Evolutionary conservation across 2,329 filamentous ascomycete genomes (phyloP), one percentile per base, ranked within the genome.

Genomic region (Daldinia sp.): DNA sequence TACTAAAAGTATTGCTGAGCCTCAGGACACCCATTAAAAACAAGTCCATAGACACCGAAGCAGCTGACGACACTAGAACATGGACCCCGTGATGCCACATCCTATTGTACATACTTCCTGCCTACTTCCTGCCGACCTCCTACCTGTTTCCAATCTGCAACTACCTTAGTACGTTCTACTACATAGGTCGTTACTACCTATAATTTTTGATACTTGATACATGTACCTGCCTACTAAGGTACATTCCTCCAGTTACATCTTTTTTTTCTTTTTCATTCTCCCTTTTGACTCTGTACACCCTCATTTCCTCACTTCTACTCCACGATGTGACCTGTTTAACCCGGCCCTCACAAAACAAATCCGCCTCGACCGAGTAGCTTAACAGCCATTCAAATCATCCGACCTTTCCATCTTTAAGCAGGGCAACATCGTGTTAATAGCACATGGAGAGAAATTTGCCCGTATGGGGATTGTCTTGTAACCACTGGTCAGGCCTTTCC

Each of bases 251-350:
- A n/a, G n/a, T 43, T 23, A 10, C 11, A 25, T 23, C 8, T 11
- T 43, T n/a, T 43, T 5, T 11, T 10, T 25, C 11, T 43, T 43
- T 43, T 43, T 32, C 35, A 10, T 19, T 25, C 29, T 35, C 13
- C 30, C 55, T 66, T 61, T 58, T 50, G 66, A 49, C 57, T 52
- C 52, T 60, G 58, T 43, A 39, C 52, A 52, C 54, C 59, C 58
- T 45, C 37, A 13, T 30, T 55, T 34, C 39, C 52, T 29, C 15
- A 48, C 52, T 67, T 47, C 70, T 56, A 61, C 25, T 64, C 58
- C 56, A 59, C 56, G 68, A 72, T 71, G 70, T 73, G 71, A 72
- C 69, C 68, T 67, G 68, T 71, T 62, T 30, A 9, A 35, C 27
- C 41, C 19, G 17, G 9, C 32, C 11, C 19, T 51, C 30, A 25